Conservation (phyloP, 192 early-diverging fungal genomes). For the Coemansia sp. region DNA sequence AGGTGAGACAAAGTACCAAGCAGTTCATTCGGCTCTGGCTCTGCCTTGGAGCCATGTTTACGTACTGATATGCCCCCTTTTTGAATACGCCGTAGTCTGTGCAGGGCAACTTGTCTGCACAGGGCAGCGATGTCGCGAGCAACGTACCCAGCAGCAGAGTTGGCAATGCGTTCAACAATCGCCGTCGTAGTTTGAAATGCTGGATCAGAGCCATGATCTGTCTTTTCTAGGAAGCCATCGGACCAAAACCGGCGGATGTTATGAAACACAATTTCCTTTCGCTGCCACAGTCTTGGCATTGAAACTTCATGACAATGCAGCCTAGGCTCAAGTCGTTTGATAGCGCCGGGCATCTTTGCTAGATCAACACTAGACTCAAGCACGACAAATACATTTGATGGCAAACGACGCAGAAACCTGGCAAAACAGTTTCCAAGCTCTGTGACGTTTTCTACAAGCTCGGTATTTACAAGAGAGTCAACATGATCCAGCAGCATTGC, state of each 20-base stretch:
- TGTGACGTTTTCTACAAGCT: conserved; percentile 18
- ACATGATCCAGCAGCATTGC: conserved; percentile 30
- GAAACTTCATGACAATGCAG: conserved; percentile 21
- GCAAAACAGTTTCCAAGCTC: conserved; percentile 18
- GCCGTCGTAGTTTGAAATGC: neutral
- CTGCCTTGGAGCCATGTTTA: neutral
- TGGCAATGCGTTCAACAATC: conserved; percentile 25
- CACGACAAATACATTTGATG: conserved; percentile 31
- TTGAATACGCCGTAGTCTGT: conserved; percentile 14
- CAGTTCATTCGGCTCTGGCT: neutral
- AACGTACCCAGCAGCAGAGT: conserved; percentile 47
- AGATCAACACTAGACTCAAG: conserved; percentile 29
- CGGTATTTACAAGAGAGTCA: conserved; percentile 27
- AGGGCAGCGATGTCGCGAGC: conserved; percentile 40
- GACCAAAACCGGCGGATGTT: neutral
- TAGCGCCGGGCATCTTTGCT: conserved; percentile 21
- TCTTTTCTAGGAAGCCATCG: neutral
- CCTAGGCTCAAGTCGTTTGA: conserved; percentile 21
- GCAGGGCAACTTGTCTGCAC: conserved; percentile 38
- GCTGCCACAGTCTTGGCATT: conserved; percentile 24
- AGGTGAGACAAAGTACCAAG: conserved; percentile 4
- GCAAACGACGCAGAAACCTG: conserved; percentile 23
- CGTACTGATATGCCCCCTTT: too few species aligned
- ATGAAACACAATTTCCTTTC: conserved; percentile 19
- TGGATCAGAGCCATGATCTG: neutral